These are phyloP conservation scores for Podospora bellae-mahoneyi DNA, from an alignment of 495 filamentous ascomycete species.

Conservation along the genomic window DNA sequence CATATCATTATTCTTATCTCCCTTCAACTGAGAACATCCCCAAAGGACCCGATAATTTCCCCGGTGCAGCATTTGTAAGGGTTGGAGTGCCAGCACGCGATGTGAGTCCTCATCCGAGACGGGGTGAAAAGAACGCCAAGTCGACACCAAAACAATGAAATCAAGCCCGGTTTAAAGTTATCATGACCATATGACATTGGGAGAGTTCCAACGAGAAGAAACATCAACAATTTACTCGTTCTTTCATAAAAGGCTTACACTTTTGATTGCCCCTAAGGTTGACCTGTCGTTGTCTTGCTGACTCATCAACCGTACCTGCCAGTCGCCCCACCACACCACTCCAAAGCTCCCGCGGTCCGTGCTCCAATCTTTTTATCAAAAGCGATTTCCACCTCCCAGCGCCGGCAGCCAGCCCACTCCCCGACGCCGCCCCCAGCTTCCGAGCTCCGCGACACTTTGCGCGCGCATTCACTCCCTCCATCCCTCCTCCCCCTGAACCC, in stretches of 20 bases:
- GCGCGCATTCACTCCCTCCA: not conserved
- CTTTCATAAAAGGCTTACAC: not conserved
- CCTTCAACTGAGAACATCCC: too few species aligned
- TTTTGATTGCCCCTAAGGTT: not conserved
- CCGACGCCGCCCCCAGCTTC: conserved; percentile 7
- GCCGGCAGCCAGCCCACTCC: not conserved
- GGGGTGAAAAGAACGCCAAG: too few species aligned
- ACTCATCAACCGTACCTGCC: conserved; percentile 13
- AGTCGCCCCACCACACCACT: conserved; percentile 12
- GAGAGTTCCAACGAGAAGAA: too few species aligned
- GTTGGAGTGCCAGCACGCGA: too few species aligned
- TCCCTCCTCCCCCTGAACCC: not conserved
- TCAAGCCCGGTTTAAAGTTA: too few species aligned
- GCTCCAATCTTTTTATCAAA: conserved; percentile 14
- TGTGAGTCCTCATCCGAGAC: too few species aligned
- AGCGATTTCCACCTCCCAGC: not conserved
- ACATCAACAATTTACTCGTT: too few species aligned
- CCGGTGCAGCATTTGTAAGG: too few species aligned
- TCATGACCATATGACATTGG: too few species aligned
- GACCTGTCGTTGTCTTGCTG: conserved; percentile 1
- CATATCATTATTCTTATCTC: too few species aligned
- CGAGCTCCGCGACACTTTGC: not conserved
- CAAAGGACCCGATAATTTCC: too few species aligned
- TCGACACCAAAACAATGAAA: too few species aligned
- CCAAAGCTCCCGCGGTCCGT: conserved; percentile 1